phyloP scores from a whole-genome alignment of 2,329 filamentous ascomycete species.

The Chrysoporthe puriensis region DNA sequence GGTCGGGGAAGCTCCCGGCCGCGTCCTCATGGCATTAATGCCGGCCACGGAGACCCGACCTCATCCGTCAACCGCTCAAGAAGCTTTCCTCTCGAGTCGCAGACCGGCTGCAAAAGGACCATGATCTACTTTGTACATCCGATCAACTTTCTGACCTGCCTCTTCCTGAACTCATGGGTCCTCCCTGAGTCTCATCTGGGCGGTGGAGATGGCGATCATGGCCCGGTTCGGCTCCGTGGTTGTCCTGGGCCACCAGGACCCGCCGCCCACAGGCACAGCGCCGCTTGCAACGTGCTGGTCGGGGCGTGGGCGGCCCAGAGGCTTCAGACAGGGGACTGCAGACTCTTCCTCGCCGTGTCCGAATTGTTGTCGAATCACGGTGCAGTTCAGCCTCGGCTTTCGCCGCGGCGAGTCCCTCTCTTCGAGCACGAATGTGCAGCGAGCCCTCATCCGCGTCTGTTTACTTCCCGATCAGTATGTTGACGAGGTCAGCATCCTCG shows the following conservation, averaged over 20 bases:
- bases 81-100: background rate
- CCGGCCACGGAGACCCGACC: background rate
- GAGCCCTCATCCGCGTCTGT: background rate
- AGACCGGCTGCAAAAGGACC: background rate
- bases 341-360: constrained; percentile 12
- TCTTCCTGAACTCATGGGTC: constrained; percentile 1
- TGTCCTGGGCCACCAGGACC: constrained; percentile 16
- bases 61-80: background rate
- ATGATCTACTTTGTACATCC: background rate
- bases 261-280: constrained; percentile 17
- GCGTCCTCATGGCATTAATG: constrained; percentile 19
- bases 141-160: constrained; percentile 5
- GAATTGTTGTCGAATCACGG: background rate
- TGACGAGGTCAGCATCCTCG: constrained; percentile 6
- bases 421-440: background rate
- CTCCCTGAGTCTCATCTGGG: background rate
- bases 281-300: constrained; percentile 10
- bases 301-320: constrained; percentile 6
- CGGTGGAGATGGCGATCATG: constrained; percentile 20
- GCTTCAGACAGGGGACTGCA: constrained; percentile 8
- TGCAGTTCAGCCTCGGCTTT: constrained; percentile 11
- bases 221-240: constrained; percentile 14
- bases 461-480: constrained; percentile 1
- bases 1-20: constrained; percentile 16
- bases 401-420: background rate